Conservation (phyloP, 495 filamentous ascomycete species). For the Aeminium ludgeri region DNA sequence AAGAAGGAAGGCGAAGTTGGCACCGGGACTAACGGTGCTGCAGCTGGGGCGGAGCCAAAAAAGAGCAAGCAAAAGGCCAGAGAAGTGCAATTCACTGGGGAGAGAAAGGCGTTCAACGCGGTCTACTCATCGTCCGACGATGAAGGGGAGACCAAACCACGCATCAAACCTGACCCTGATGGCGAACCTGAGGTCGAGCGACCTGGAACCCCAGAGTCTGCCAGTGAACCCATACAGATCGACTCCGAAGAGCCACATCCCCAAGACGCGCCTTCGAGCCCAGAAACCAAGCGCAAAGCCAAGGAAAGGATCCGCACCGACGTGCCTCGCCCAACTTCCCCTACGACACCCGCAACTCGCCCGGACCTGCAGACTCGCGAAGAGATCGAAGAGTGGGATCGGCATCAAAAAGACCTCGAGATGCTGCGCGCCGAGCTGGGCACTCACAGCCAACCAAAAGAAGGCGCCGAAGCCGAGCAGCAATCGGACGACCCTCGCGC, state of each 20-base stretch:
- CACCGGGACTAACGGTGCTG: conserved; percentile 5
- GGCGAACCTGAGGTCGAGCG: conserved; percentile 15
- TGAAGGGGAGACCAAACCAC: conserved; percentile 21
- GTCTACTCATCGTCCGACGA: conserved; percentile 26
- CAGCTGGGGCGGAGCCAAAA: conserved; percentile 6
- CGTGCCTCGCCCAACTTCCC: not conserved
- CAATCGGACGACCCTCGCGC: conserved; percentile 24
- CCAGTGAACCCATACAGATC: not conserved
- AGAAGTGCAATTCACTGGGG: conserved; percentile 23
- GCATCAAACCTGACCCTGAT: conserved; percentile 20
- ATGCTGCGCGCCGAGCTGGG: conserved; percentile 25
- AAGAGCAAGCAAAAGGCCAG: conserved; percentile 21
- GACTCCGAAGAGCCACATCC: not conserved
- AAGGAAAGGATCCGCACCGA: conserved; percentile 12
- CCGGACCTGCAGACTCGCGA: conserved; percentile 28
- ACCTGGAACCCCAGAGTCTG: not conserved
- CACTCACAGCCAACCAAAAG: conserved; percentile 17
- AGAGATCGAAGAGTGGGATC: conserved; percentile 26
- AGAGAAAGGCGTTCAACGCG: conserved; percentile 20
- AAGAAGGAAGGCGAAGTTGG: conserved; percentile 9
- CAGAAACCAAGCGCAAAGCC: conserved; percentile 18
- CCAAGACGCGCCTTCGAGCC: conserved; percentile 11
- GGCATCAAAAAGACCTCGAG: conserved; percentile 21
- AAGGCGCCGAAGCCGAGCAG: conserved; percentile 23
- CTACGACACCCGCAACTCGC: conserved; percentile 1